A percentile compares a stretch with the other conserved stretches of the same genome.
Conservation (phyloP, 257 asterid genomes). For the Capsicum rhomboideum region DNA sequence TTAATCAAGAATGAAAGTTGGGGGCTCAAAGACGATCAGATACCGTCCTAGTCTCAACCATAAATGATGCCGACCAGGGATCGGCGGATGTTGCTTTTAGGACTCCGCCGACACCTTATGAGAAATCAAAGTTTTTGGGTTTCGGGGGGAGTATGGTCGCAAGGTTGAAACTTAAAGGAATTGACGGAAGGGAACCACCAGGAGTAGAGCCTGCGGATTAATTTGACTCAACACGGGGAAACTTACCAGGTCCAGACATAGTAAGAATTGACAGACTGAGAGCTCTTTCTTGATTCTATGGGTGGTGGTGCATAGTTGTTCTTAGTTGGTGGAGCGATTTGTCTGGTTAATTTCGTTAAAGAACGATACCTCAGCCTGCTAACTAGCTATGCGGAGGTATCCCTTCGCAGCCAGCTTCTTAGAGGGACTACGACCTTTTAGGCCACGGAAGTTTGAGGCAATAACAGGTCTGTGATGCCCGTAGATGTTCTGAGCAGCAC, state of each 20-base stretch:
- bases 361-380: too few relatives aligned
- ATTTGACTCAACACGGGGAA: background rate
- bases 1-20: background rate
- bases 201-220: background rate
- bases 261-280: background rate
- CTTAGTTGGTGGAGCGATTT: background rate
- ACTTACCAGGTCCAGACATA: background rate
- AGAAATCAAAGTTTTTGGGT: background rate
- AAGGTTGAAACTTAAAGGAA: conserved; percentile 45
- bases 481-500: too few relatives aligned
- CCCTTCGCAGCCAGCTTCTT: too few relatives aligned
- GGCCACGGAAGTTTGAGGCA: too few relatives aligned
- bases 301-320: background rate
- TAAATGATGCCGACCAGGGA: conserved; percentile 35
- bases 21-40: background rate
- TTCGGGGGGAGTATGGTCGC: conserved; percentile 39
- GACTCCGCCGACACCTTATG: background rate
- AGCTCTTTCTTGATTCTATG: background rate
- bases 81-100: conserved; percentile 45
- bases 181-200: conserved; percentile 20
- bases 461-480: too few relatives aligned
- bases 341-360: too few relatives aligned
- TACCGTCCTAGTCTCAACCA: background rate
- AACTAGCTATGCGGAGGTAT: too few relatives aligned
- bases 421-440: too few relatives aligned